A percentile compares a stretch with the other conserved stretches of the same genome.
Conservation (phyloP, 805 yeast species). For the Candida xiaguanensis region DNA sequence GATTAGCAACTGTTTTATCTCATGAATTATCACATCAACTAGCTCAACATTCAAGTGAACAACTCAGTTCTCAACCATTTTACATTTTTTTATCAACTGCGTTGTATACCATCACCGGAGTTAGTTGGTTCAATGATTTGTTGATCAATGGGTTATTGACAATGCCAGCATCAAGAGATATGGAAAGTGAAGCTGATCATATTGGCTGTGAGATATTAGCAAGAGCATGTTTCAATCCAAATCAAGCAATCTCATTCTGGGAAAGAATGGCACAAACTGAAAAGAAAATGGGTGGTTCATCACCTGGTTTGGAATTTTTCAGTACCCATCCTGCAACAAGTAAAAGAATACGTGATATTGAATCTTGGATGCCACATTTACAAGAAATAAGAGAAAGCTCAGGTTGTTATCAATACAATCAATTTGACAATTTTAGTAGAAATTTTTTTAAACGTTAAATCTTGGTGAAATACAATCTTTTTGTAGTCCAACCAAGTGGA, state of each 20-base stretch:
- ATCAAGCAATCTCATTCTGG: slow-evolving; percentile 78
- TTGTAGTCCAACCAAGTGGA: slow-evolving; percentile 12
- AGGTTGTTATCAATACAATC: slow-evolving; percentile 32
- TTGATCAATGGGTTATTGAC: slow-evolving; percentile 54
- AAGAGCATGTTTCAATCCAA: slow-evolving; percentile 79
- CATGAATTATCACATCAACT: slow-evolving; percentile 95
- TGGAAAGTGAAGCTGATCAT: slow-evolving; percentile 96
- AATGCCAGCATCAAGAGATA: slow-evolving; percentile 84
- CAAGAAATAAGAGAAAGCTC: slow-evolving; percentile 38
- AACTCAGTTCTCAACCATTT: slow-evolving; percentile 72
- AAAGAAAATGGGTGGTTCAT: slow-evolving; percentile 21
- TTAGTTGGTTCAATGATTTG: slow-evolving; percentile 48
- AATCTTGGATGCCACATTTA: slow-evolving; percentile 62
- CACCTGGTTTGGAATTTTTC: slow-evolving; percentile 48
- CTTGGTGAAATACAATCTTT: slow-evolving; percentile 2
- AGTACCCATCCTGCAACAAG: slow-evolving; percentile 87
- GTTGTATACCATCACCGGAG: slow-evolving; percentile 61
- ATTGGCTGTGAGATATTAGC: slow-evolving; percentile 93
- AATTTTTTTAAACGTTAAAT: slow-evolving; percentile 13
- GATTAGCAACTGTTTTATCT: slow-evolving; percentile 89
- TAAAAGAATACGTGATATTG: slow-evolving; percentile 67
- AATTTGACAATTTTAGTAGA: slow-evolving; percentile 14
- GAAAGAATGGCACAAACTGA: slow-evolving; percentile 59
- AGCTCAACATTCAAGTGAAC: slow-evolving; percentile 88
- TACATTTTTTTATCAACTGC: slow-evolving; percentile 51